These are phyloP conservation scores for Zygosaccharomyces pseudobailii DNA, from an alignment of 1,139 yeast species.

Conservation along the genomic window DNA sequence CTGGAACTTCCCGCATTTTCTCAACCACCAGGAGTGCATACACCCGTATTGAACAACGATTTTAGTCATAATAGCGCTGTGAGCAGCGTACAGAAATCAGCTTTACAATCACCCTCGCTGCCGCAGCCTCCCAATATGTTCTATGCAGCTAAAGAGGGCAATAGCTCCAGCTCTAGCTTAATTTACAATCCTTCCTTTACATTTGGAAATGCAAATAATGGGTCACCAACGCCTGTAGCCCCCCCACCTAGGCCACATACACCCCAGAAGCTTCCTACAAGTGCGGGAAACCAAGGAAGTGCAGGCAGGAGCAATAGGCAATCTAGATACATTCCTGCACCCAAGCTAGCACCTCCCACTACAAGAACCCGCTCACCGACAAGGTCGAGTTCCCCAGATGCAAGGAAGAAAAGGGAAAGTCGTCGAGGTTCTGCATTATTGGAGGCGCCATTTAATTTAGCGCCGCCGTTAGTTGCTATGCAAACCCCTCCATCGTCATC, in stretches of 20 bases:
- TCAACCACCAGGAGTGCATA: slow-evolving; percentile 8
- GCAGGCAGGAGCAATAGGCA: slow-evolving; percentile 21
- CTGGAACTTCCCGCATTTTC: slow-evolving; percentile 12
- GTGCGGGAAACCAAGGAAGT: slow-evolving; percentile 6
- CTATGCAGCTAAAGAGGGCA: slow-evolving; percentile 27
- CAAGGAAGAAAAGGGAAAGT: slow-evolving; percentile 28
- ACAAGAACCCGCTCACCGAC: slow-evolving; percentile 39
- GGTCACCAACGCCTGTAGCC: not conserved
- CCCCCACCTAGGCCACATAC: not conserved
- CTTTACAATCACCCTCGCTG: slow-evolving; percentile 17
- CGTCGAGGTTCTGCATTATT: slow-evolving; percentile 20
- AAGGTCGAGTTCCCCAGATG: slow-evolving; percentile 41
- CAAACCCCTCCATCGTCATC: slow-evolving; percentile 17
- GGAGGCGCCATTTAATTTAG: slow-evolving; percentile 49
- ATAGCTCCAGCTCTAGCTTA: slow-evolving; percentile 33
- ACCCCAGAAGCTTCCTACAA: slow-evolving; percentile 2
- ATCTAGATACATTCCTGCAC: slow-evolving; percentile 37
- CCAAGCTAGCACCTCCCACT: slow-evolving; percentile 37
- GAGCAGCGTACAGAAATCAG: slow-evolving; percentile 2
- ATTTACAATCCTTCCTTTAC: slow-evolving; percentile 31
- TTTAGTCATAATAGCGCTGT: slow-evolving; percentile 4
- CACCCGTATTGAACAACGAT: slow-evolving; percentile 14
- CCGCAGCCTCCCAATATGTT: slow-evolving; percentile 19
- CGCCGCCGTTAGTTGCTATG: slow-evolving; percentile 38
- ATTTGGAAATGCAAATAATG: slow-evolving; percentile 24